These are phyloP conservation scores for Nakazawaea laoshanensis DNA, from an alignment of 805 yeast genomes.

Conservation along the genomic window DNA sequence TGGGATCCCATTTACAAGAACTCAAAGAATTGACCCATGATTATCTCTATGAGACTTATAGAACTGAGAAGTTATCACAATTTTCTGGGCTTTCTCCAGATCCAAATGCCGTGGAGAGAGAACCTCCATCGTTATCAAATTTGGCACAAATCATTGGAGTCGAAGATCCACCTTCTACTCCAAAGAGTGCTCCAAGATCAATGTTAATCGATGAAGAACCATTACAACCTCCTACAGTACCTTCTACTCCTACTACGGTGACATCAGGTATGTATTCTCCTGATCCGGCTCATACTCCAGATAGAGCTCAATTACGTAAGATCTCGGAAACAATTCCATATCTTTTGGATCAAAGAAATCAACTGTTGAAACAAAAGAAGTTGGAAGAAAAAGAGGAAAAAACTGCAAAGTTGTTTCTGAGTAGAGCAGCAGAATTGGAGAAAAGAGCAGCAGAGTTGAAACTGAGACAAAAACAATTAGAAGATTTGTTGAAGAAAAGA, in stretches of 20 bases:
- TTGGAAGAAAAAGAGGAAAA: conserved; percentile 74
- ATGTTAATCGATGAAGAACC: conserved; percentile 26
- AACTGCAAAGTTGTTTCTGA: conserved; percentile 64
- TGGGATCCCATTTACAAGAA: conserved; percentile 57
- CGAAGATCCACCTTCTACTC: conserved; percentile 12
- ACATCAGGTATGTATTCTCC: conserved; percentile 16
- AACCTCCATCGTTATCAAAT: conserved; percentile 54
- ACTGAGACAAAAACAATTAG: conserved; percentile 49
- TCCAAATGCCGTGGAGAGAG: conserved; percentile 14
- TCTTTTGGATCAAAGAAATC: conserved; percentile 67
- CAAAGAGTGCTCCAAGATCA: conserved; percentile 14
- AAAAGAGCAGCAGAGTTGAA: conserved; percentile 67
- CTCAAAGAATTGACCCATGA: conserved; percentile 60
- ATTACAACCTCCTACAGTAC: conserved; percentile 9
- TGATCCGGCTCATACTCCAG: conserved; percentile 16
- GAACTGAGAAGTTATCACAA: conserved; percentile 53
- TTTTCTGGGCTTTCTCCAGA: conserved; percentile 34
- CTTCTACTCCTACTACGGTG: conserved; percentile 15
- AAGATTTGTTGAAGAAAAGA: conserved; percentile 28
- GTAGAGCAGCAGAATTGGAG: conserved; percentile 70
- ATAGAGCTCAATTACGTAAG: conserved; percentile 61
- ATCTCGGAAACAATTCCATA: conserved; percentile 84
- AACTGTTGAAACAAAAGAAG: conserved; percentile 67
- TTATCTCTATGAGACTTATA: conserved; percentile 52
- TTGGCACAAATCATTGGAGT: conserved; percentile 40